A percentile compares a stretch with the other conserved stretches of the same genome.
Evolutionary conservation across 1,284 basidiomycete genomes (phyloP).

Genomic region (Mycosarcoma maydis): DNA sequence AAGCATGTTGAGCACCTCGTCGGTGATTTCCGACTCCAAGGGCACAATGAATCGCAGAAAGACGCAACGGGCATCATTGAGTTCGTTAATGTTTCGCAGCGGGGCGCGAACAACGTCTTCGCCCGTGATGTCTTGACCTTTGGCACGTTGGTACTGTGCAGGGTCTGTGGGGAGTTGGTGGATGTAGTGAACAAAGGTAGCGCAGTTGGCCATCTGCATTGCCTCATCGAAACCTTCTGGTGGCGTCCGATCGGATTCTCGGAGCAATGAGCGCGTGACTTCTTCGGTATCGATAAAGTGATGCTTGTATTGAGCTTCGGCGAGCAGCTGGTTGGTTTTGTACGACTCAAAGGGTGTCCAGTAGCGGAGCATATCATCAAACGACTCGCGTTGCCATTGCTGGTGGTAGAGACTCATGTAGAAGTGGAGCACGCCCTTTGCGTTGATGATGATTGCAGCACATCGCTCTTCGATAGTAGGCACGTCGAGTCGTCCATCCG

Average conservation of each 20-base stretch:
- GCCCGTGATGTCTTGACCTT: conserved; percentile 23
- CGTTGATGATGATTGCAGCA: conserved; percentile 42
- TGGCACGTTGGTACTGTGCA: conserved; percentile 15
- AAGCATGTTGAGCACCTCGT: conserved; percentile 47
- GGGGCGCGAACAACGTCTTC: conserved; percentile 27
- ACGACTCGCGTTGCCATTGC: conserved; percentile 35
- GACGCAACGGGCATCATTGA: conserved; percentile 51
- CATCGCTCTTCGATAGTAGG: conserved; percentile 49
- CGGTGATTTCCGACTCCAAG: conserved; percentile 27
- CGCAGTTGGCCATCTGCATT: conserved; percentile 56
- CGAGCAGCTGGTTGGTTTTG: conserved; percentile 54
- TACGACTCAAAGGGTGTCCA: conserved; percentile 53
- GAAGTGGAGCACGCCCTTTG: conserved; percentile 48
- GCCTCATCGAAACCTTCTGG: conserved; percentile 42
- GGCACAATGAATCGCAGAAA: conserved; percentile 54
- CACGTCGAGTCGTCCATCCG: conserved; percentile 41
- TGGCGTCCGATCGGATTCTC: conserved; percentile 7
- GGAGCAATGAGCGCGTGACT: conserved; percentile 28
- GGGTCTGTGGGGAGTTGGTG: conserved; percentile 43
- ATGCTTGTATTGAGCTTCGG: conserved; percentile 44
- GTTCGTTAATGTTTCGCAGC: conserved; percentile 43
- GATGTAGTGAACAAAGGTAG: conserved; percentile 57
- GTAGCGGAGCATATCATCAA: conserved; percentile 46
- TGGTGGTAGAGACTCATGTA: conserved; percentile 41
- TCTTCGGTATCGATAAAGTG: conserved; percentile 54